Conservation (phyloP, 257 asterid species). For the Marsdenia floribunda region DNA sequence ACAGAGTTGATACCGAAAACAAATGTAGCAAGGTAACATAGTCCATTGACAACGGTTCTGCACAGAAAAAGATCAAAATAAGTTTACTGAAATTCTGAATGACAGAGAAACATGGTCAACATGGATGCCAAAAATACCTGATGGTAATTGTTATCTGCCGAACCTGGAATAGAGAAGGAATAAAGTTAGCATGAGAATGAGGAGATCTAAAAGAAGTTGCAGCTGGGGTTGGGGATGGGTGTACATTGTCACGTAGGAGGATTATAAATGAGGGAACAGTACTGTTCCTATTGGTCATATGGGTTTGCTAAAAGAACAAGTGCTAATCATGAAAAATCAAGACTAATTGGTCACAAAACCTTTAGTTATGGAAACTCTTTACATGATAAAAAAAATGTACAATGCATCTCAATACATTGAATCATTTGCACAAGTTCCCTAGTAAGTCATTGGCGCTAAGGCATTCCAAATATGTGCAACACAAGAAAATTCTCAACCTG, state of each 20-base stretch:
- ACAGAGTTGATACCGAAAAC: slow-evolving; percentile 73
- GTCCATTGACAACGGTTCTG: slow-evolving; percentile 86
- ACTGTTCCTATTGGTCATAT: background rate
- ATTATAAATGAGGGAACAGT: background rate
- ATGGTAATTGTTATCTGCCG: slow-evolving; percentile 86
- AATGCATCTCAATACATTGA: background rate
- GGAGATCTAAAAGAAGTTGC: background rate
- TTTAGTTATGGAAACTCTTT: background rate
- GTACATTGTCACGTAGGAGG: background rate
- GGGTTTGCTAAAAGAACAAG: background rate
- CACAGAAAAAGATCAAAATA: slow-evolving; percentile 11
- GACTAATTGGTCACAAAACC: background rate
- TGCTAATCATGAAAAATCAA: background rate
- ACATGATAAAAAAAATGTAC: background rate
- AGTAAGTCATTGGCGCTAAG: no score
- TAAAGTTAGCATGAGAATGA: slow-evolving; percentile 16
- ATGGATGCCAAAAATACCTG: slow-evolving; percentile 42
- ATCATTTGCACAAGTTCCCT: background rate
- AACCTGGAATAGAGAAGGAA: slow-evolving; percentile 44
- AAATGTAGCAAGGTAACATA: slow-evolving; percentile 91
- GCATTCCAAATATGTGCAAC: background rate
- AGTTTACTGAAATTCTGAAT: slow-evolving; percentile 4
- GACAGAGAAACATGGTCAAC: background rate
- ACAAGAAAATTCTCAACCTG: background rate
- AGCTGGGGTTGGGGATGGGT: background rate